Evolutionary conservation across 176 grass and related monocot species (phyloP), one percentile per base, ranked within the genome.

Genomic region (Poa annua): DNA sequence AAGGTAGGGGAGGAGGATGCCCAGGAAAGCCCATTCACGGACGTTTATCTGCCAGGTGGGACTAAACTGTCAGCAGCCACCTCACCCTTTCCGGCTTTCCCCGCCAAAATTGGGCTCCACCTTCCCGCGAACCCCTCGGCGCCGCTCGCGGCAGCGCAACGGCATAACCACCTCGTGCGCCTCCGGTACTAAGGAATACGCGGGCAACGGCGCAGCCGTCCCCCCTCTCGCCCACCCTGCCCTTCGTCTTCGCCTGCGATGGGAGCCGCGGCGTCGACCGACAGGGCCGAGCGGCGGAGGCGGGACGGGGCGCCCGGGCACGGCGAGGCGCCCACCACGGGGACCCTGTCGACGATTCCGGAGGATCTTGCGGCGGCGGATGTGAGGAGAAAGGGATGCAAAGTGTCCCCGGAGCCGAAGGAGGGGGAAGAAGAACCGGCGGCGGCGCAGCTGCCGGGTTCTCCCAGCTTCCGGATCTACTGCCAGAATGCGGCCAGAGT

Each of bases 381-480:
- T 0, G 6, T 55, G 69, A 86, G 66, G 72, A 84, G 39, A 73
- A 66, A 25, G 11, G 44, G 75, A 0, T 20, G 62, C 33, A 81
- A 80, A 80, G 84, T 86, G 25, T 75, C 72, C 13, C 80, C 80
- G 55, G 87, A 86, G 70, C 90, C 86, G 32, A 75, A 55, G 65
- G 78, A 85, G 7, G 34, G 10, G 15, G 35, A 39, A 5, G 35
- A 39, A 5, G 64, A 39, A 4, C 22, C 29, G 6, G 29, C 55
- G 4, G 29, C 55, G 59, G 3, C 16, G 21, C 8, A 17, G 12
- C 74, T 51, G 42, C 84, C 84, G 5, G 87, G 91, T 0, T 92
- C 91, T 9, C 87, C 91, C 10, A 89, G 91, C 79, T 89, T 87
- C 59, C 35, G 87, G 81, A 62, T 81, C 84, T 92, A 92, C 77